These are phyloP conservation scores for Eucalyptus tenuipes DNA, from an alignment of 345 rosid species.

Conservation along the genomic window DNA sequence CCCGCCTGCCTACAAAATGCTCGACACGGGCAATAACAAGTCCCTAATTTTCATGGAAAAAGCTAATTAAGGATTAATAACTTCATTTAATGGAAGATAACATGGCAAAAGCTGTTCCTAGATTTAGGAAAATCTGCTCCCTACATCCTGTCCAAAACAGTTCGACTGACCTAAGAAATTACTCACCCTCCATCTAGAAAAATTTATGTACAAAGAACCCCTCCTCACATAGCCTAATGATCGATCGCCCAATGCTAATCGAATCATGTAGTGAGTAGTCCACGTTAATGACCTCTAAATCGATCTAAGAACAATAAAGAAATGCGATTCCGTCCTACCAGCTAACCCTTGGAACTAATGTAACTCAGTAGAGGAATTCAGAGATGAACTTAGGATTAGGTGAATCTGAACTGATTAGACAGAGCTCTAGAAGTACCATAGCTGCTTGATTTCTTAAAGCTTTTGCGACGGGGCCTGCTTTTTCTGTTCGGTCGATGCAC, in stretches of 20 bases:
- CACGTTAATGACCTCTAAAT: not conserved
- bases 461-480: not conserved
- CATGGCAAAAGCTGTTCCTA: not conserved
- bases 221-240: not conserved
- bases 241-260: not conserved
- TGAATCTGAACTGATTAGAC: not conserved
- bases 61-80: not conserved
- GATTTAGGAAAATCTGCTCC: not conserved
- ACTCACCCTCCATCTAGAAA: not conserved
- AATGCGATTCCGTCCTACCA: not conserved
- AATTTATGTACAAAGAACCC: not conserved
- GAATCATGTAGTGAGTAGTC: not conserved
- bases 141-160: not conserved
- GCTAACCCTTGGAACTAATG: not conserved
- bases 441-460: not conserved
- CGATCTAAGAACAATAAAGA: not conserved
- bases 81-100: not conserved
- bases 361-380: not conserved
- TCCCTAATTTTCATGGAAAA: not conserved
- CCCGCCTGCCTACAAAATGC: not conserved
- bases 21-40: not conserved
- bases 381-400: not conserved
- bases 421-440: not conserved
- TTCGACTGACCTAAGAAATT: not conserved
- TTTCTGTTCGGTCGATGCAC: not conserved